Evolutionary conservation across 2,329 filamentous ascomycete genomes (phyloP).

Genomic region (Hortaea werneckii): DNA sequence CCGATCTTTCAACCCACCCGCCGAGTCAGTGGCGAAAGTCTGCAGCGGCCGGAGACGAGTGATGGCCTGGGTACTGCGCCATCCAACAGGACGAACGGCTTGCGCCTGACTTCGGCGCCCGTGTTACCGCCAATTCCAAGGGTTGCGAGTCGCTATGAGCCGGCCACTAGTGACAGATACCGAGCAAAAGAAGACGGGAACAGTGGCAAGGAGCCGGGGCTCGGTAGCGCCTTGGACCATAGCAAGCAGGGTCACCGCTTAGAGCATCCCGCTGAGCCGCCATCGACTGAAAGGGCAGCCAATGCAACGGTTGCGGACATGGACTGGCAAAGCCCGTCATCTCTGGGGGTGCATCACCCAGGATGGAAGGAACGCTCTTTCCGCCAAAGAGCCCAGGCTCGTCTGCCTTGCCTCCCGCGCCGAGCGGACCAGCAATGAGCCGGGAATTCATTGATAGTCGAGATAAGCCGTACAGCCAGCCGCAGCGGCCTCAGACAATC

Average conservation of each 20-base stretch:
- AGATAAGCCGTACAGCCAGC: constrained; percentile 20
- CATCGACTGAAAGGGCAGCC: too few species aligned
- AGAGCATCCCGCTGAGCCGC: constrained; percentile 6
- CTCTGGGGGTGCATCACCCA: constrained; percentile 7
- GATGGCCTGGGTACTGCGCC: constrained; percentile 9
- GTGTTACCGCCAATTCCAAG: constrained; percentile 33
- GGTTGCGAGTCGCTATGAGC: constrained; percentile 18
- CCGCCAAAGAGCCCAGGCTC: constrained; percentile 1
- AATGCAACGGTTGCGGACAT: background rate
- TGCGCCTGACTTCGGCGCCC: constrained; percentile 28
- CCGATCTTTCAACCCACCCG: background rate
- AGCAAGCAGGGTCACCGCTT: constrained; percentile 6
- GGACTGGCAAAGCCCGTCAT: constrained; percentile 5
- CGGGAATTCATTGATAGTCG: constrained; percentile 23
- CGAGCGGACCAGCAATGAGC: constrained; percentile 17
- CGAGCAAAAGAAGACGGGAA: constrained; percentile 7
- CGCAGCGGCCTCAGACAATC: constrained; percentile 1
- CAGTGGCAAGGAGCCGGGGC: constrained; percentile 7
- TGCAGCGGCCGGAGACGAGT: constrained; percentile 13
- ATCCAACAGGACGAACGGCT: background rate
- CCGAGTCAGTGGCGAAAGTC: constrained; percentile 6
- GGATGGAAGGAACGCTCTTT: constrained; percentile 12
- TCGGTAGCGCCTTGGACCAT: constrained; percentile 1
- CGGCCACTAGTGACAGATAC: background rate
- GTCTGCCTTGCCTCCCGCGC: constrained; percentile 2